Conservation (phyloP, 1,284 basidiomycete genomes). For the Agaricales sp. region DNA sequence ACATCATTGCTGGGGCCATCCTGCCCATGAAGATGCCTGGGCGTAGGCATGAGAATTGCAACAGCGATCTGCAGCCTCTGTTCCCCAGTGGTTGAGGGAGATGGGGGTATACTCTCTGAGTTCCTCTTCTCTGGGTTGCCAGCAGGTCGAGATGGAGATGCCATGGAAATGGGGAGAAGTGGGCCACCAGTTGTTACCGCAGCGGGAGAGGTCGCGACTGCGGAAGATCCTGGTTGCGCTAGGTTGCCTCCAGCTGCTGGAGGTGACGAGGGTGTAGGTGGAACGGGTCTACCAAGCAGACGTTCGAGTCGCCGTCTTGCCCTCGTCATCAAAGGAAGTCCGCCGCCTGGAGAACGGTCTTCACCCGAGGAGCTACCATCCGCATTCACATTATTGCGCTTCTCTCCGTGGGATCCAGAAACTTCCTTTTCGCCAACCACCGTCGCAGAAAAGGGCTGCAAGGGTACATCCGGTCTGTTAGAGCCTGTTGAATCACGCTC, state of each 20-base stretch:
- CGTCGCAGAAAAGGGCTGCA: not conserved
- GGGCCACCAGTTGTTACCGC: not conserved
- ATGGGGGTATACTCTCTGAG: not conserved
- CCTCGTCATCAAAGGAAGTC: not conserved
- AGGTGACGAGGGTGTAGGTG: not conserved
- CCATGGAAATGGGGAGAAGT: not conserved
- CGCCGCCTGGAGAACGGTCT: not conserved
- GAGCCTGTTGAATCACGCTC: no score
- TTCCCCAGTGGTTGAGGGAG: not conserved
- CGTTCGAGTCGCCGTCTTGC: not conserved
- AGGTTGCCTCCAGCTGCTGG: not conserved
- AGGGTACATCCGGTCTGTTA: no score
- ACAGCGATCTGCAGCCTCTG: not conserved
- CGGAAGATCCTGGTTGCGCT: not conserved
- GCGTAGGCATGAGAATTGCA: not conserved
- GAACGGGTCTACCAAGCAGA: not conserved
- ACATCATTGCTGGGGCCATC: not conserved
- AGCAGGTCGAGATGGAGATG: not conserved
- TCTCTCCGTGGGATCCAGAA: not conserved
- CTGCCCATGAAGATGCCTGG: not conserved
- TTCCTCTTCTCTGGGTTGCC: not conserved
- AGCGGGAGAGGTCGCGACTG: not conserved
- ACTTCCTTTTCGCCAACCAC: not conserved
- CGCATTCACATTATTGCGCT: not conserved
- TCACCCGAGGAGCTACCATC: not conserved